phyloP scores from a whole-genome alignment of 2,329 filamentous ascomycete species.

The Calonectria montana region DNA sequence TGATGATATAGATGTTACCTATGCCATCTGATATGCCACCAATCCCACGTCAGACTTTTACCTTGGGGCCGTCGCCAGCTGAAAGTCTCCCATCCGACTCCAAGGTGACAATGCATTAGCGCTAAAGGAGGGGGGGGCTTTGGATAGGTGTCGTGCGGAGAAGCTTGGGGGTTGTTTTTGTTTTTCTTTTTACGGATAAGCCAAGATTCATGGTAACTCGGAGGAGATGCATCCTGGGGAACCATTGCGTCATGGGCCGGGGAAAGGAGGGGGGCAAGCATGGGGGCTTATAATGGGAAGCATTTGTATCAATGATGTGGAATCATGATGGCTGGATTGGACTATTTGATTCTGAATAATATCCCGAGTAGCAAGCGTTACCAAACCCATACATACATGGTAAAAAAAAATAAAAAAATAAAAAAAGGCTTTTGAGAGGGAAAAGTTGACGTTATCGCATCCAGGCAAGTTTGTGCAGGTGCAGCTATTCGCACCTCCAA shows the following conservation, averaged over 20 bases:
- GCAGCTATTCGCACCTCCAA: neutral
- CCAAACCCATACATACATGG: neutral
- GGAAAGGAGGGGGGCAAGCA: neutral
- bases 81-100: neutral
- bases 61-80: neutral
- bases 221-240: neutral
- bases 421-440: neutral
- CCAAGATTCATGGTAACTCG: neutral
- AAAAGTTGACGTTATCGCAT: neutral
- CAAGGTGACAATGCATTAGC: slow-evolving; percentile 1
- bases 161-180: neutral
- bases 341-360: neutral
- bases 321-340: slow-evolving; percentile 1
- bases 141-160: slow-evolving; percentile 18
- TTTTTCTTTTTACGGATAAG: neutral
- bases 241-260: neutral
- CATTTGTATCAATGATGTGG: neutral
- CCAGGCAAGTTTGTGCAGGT: too few species aligned
- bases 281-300: neutral
- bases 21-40: neutral
- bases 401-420: neutral
- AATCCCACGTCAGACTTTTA: slow-evolving; percentile 20
- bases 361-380: too few species aligned
- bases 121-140: neutral
- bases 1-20: neutral